These are phyloP conservation scores for Lasiodiplodia citricola DNA, from an alignment of 2,329 filamentous ascomycete species.

Conservation along the genomic window DNA sequence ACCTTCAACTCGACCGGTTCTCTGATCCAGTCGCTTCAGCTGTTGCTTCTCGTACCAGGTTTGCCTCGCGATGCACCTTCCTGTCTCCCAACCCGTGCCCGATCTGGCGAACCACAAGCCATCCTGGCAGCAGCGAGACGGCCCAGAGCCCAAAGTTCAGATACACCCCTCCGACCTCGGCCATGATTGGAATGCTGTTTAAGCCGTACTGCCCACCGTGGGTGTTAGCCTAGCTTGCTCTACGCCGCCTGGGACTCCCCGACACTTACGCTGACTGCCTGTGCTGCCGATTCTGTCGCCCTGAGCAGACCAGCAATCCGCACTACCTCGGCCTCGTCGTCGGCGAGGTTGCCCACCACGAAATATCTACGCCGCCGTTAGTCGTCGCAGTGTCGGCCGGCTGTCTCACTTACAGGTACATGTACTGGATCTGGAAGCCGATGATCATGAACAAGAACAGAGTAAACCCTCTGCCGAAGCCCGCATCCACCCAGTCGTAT, in stretches of 20 bases:
- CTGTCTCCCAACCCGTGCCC: constrained; percentile 18
- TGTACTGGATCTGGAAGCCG: constrained; percentile 75
- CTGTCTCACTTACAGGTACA: constrained; percentile 61
- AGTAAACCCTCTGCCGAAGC: constrained; percentile 70
- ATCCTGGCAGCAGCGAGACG: constrained; percentile 67
- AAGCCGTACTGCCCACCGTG: constrained; percentile 61
- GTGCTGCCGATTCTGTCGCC: constrained; percentile 74
- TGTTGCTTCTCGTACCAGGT: not conserved
- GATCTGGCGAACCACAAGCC: constrained; percentile 63
- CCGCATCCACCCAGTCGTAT: constrained; percentile 68
- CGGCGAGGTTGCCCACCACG: constrained; percentile 69
- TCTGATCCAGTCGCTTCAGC: not conserved
- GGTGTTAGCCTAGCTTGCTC: not conserved
- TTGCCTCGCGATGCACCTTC: constrained; percentile 18
- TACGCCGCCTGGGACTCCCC: not conserved
- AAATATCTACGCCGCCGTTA: constrained; percentile 61
- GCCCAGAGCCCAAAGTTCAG: constrained; percentile 74
- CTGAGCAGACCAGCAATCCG: constrained; percentile 71
- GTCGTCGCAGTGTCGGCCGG: not conserved
- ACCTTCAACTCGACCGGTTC: not conserved
- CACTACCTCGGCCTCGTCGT: constrained; percentile 67
- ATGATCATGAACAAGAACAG: constrained; percentile 71
- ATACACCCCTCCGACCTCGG: constrained; percentile 69
- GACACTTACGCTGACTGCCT: constrained; percentile 62
- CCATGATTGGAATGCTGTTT: constrained; percentile 66